A percentile compares a stretch with the other conserved stretches of the same genome.
Conservation (phyloP, 306 rosid genomes). For the Vigna angularis region DNA sequence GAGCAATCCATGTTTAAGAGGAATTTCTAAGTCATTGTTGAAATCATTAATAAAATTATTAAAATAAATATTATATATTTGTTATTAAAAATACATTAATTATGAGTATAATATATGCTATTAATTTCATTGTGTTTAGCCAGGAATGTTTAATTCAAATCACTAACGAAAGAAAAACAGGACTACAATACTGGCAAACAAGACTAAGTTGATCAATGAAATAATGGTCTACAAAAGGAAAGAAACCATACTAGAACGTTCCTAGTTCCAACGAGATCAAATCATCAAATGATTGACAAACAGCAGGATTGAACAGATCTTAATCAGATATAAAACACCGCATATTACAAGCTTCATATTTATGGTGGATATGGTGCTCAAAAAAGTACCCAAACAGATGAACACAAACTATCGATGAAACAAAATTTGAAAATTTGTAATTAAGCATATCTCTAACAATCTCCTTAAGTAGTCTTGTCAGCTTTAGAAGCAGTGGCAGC, state of each 20-base stretch:
- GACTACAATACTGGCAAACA: no score
- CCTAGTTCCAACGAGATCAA: neutral
- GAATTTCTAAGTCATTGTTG: no score
- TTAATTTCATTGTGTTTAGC: no score
- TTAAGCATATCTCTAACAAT: constrained; percentile 14
- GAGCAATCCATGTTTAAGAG: no score
- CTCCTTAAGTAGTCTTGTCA: constrained; percentile 60
- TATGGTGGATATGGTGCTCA: constrained; percentile 9
- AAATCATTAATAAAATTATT: no score
- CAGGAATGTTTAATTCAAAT: no score
- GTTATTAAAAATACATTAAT: no score
- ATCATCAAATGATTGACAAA: neutral
- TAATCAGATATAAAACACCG: constrained; percentile 19
- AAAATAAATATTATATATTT: no score
- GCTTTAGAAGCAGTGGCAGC: constrained; percentile 78
- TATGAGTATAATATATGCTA: no score
- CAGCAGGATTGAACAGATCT: neutral
- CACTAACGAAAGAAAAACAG: no score
- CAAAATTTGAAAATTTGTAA: constrained; percentile 40
- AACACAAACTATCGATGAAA: constrained; percentile 14
- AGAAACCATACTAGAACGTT: neutral
- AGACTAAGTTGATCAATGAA: neutral
- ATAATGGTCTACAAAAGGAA: neutral
- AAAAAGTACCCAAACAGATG: constrained; percentile 22
- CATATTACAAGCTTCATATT: constrained; percentile 24